Base-by-base conservation (phyloP, 2,329 filamentous ascomycete species). In the Epichloe baconii region DNA sequence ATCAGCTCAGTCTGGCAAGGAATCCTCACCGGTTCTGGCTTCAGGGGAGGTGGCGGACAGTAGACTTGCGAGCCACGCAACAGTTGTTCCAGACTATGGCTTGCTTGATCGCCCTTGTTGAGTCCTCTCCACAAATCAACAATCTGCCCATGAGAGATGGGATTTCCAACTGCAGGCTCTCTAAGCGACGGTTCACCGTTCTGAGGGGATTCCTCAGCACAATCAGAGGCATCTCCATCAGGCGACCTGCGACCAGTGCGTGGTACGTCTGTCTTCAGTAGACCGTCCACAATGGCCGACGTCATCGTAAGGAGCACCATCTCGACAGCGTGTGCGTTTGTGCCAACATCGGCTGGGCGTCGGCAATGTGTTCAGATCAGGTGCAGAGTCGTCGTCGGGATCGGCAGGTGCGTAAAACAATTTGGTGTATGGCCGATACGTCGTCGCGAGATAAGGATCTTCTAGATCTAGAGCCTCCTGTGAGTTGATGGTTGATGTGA, bases 291-390 rank as follows among this genome's bases (percentile, higher is more conserved):
- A 34, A 87, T 79, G 58, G 78, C 71, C 58, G 77, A 65, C 4
- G 85, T 90, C 74, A 88, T 84, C n/a, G 82, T 86, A 42, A 93
- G 79, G 43, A 86, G 73, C 17, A 90, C 85, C 86, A 91, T 91
- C 3, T 4, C 54, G 50, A 37, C 23, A 41, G 38, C 12, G 2
- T 36, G 31, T 5, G 17, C 12, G 35, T 44, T 19, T 15, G 19
- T 11, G 49, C 36, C 14, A 26, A 23, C 21, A 48, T 36, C 5
- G 44, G 17, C n/a, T 46, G 26, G 34, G 44, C 31, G 17, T 12
- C 31, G 19, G 12, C 40, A 19, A 42, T 19, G 4, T 19, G 21
- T 19, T 5, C 8, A 14, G 17, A 42, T 4, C n/a, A 17, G 12
- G 36, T 5, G 36, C 36, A 8, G 8, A 31, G 8, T 31, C 26